Percentiles rank a stretch among this genome's conserved stretches.
Evolutionary conservation across 2,329 filamentous ascomycete genomes (phyloP).

Genomic region (Cytospora chrysosperma): DNA sequence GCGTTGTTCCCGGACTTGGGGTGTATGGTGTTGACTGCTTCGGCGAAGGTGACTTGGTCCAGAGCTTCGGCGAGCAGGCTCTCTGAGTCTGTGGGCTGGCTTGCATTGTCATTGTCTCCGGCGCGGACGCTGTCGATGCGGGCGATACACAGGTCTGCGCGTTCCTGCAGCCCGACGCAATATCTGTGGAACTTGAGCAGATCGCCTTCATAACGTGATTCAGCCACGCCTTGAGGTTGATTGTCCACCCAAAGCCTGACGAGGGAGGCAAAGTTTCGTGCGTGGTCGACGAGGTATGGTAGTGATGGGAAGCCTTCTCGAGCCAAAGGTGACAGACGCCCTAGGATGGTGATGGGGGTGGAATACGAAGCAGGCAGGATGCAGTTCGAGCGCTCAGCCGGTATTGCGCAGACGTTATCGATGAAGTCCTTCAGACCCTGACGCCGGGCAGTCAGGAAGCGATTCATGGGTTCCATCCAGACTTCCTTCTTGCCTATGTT

Average conservation of each 20-base stretch:
- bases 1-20: slow-evolving; percentile 34
- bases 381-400: slow-evolving; percentile 64
- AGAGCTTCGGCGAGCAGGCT: slow-evolving; percentile 44
- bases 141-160: slow-evolving; percentile 51
- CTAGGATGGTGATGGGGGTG: slow-evolving; percentile 86
- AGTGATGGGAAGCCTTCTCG: slow-evolving; percentile 91
- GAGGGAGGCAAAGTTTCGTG: slow-evolving; percentile 79
- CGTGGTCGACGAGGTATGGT: slow-evolving; percentile 88
- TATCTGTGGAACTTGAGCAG: slow-evolving; percentile 52
- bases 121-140: slow-evolving; percentile 47
- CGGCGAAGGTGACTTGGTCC: slow-evolving; percentile 43
- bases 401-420: slow-evolving; percentile 81
- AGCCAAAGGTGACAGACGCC: slow-evolving; percentile 74
- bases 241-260: slow-evolving; percentile 76
- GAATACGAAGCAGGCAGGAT: slow-evolving; percentile 81
- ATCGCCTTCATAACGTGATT: slow-evolving; percentile 49
- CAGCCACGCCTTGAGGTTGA: slow-evolving; percentile 27
- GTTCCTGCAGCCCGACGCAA: slow-evolving; percentile 50
- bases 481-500: slow-evolving; percentile 91
- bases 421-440: slow-evolving; percentile 83
- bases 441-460: slow-evolving; percentile 73
- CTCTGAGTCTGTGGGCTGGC: slow-evolving; percentile 31
- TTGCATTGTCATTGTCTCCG: slow-evolving; percentile 35
- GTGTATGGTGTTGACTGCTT: slow-evolving; percentile 36
- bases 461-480: slow-evolving; percentile 99